phyloP scores from a whole-genome alignment of 352 stramenopile species.

The Aphanomyces invadans region DNA sequence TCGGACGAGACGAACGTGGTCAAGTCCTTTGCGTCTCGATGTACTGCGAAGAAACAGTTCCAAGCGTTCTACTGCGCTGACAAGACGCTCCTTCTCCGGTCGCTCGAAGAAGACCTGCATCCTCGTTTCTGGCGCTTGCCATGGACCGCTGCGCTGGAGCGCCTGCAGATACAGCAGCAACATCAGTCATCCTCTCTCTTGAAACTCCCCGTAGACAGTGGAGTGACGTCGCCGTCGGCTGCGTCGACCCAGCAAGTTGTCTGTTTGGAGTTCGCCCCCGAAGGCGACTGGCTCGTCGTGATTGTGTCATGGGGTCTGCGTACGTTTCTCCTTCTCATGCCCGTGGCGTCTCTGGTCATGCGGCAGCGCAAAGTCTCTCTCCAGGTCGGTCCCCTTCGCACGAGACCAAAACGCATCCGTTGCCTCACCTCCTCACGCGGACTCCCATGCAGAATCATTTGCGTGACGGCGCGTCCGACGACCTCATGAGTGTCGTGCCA shows the following conservation, averaged over 20 bases:
- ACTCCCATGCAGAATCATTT: conserved; percentile 21
- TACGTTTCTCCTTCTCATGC: conserved; percentile 70
- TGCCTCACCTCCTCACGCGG: no score
- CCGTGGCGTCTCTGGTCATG: conserved; percentile 52
- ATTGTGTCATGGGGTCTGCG: conserved; percentile 49
- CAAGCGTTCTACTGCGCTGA: conserved; percentile 24
- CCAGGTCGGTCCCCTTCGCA: conserved; percentile 26
- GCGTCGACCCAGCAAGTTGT: conserved; percentile 7
- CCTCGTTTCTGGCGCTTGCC: conserved; percentile 42
- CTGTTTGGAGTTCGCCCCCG: conserved; percentile 31
- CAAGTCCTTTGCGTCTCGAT: conserved; percentile 18
- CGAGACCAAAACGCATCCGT: no score
- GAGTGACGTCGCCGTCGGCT: background rate
- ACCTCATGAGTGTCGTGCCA: conserved; percentile 62
- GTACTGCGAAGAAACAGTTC: conserved; percentile 23
- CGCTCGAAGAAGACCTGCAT: conserved; percentile 63
- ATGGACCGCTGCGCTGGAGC: conserved; percentile 49
- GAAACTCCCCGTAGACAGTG: background rate
- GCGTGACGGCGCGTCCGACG: conserved; percentile 34
- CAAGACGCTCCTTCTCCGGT: conserved; percentile 47
- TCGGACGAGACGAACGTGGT: conserved; percentile 24
- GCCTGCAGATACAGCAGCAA: no score
- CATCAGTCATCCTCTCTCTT: no score
- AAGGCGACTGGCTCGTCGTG: conserved; percentile 79
- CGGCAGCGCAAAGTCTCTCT: conserved; percentile 51